Conservation (phyloP, 257 asterid genomes). For the Mitragyna speciosa region DNA sequence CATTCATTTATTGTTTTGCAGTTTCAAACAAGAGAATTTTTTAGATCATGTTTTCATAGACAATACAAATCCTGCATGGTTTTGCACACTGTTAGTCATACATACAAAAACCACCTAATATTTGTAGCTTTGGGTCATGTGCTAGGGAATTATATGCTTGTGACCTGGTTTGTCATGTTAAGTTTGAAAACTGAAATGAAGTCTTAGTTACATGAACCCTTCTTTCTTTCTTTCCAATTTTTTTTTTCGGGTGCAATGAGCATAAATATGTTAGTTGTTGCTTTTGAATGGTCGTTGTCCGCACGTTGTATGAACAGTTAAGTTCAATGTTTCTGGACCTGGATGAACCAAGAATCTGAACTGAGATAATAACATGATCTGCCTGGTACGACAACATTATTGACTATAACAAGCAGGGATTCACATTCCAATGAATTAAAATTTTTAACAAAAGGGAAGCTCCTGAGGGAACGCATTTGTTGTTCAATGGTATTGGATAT, state of each 20-base stretch:
- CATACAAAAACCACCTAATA: not conserved
- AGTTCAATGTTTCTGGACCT: slow-evolving; percentile 14
- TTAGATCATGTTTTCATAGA: not conserved
- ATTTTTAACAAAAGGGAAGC: not conserved
- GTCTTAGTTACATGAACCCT: not conserved
- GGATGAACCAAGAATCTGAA: not conserved
- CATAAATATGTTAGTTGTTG: not conserved
- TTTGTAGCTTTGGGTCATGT: slow-evolving; percentile 8
- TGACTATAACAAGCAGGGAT: not conserved
- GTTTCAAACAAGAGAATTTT: slow-evolving; percentile 4
- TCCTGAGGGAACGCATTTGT: not conserved
- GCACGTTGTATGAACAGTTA: not conserved
- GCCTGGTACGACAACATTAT: not conserved
- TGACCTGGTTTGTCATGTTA: slow-evolving; percentile 9
- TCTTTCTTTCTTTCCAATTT: no score
- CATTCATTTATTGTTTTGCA: slow-evolving; percentile 48
- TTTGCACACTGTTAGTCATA: not conserved
- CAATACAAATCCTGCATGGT: slow-evolving; percentile 5
- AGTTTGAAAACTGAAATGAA: not conserved
- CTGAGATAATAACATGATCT: not conserved
- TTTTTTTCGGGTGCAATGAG: slow-evolving; percentile 12
- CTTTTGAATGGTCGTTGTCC: not conserved
- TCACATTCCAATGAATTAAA: not conserved
- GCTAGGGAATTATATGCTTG: not conserved
- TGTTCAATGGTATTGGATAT: no score